Conservation (phyloP, 148 eudicot genomes). For the Silene conica region DNA sequence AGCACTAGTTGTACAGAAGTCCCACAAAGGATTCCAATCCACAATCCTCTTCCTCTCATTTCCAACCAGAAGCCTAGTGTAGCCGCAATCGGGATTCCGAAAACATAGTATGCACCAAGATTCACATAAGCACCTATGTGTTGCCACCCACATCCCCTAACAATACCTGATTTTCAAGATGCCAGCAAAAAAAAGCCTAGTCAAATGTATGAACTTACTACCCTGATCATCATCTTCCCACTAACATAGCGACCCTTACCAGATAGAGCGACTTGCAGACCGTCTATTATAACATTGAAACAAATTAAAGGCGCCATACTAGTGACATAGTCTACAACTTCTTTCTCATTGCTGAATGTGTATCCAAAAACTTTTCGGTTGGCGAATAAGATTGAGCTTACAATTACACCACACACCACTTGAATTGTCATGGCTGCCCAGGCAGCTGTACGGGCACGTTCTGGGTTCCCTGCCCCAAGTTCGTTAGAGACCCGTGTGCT, state of each 20-base stretch:
- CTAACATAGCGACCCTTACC: conserved; percentile 28
- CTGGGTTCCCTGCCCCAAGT: conserved; percentile 74
- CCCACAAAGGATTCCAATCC: conserved; percentile 76
- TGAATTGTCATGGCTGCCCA: conserved; percentile 42
- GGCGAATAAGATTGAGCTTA: conserved; percentile 45
- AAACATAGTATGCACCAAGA: conserved; percentile 67
- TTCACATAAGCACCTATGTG: conserved; percentile 77
- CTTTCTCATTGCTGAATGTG: conserved; percentile 65
- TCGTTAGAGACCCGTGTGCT: conserved; percentile 87
- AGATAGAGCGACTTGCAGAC: conserved; percentile 60
- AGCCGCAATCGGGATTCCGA: conserved; percentile 72
- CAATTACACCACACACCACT: conserved; percentile 31
- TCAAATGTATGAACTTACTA: not conserved
- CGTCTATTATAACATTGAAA: conserved; percentile 47
- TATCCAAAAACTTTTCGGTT: conserved; percentile 53
- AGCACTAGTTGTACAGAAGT: conserved; percentile 46
- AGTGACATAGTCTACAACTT: conserved; percentile 69
- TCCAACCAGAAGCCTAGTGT: conserved; percentile 55
- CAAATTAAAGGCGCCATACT: conserved; percentile 73
- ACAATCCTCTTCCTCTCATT: conserved; percentile 67
- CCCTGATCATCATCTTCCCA: not conserved
- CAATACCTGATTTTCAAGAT: conserved; percentile 46
- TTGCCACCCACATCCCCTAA: conserved; percentile 96
- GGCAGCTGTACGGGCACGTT: conserved; percentile 52
- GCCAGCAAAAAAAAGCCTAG: not conserved